These are phyloP conservation scores for Tanacetum coccineum DNA, from an alignment of 129 eudicot species.

Conservation along the genomic window DNA sequence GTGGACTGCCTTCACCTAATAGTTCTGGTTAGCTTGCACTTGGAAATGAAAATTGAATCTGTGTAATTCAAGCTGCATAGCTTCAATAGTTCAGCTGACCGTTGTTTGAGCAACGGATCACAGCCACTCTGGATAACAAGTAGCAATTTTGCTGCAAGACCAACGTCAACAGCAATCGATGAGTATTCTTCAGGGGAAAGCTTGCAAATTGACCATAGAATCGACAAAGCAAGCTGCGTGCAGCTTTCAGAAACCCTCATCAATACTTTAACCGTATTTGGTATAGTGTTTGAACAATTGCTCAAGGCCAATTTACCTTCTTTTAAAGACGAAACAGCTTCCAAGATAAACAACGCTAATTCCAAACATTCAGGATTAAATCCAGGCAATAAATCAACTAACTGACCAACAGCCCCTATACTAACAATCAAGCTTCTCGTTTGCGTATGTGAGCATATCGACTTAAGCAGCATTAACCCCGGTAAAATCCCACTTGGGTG, in stretches of 20 bases:
- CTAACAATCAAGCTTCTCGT: constrained; percentile 33
- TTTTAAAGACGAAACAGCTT: constrained; percentile 33
- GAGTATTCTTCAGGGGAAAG: constrained; percentile 50
- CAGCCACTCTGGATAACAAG: constrained; percentile 54
- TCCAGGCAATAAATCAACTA: constrained; percentile 39
- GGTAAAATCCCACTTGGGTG: constrained; percentile 38
- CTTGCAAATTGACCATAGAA: constrained; percentile 46
- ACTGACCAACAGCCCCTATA: constrained; percentile 44
- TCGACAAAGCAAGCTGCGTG: constrained; percentile 38
- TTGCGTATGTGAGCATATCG: constrained; percentile 32
- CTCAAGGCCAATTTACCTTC: constrained; percentile 47
- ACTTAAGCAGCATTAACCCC: constrained; percentile 35
- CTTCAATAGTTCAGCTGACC: constrained; percentile 49
- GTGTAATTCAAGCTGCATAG: constrained; percentile 51
- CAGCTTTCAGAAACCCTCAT: constrained; percentile 55
- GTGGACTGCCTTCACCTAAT: constrained; percentile 26
- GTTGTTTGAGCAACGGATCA: constrained; percentile 44
- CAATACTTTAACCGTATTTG: constrained; percentile 40
- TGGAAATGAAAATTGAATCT: constrained; percentile 50
- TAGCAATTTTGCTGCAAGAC: constrained; percentile 56
- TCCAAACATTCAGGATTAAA: constrained; percentile 48
- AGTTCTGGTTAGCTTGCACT: constrained; percentile 57
- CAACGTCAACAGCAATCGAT: constrained; percentile 44
- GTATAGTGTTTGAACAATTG: constrained; percentile 47
- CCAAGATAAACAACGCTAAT: constrained; percentile 32